Evolutionary conservation across 441 rosid genomes (phyloP).

Genomic region (Iberis amara): DNA sequence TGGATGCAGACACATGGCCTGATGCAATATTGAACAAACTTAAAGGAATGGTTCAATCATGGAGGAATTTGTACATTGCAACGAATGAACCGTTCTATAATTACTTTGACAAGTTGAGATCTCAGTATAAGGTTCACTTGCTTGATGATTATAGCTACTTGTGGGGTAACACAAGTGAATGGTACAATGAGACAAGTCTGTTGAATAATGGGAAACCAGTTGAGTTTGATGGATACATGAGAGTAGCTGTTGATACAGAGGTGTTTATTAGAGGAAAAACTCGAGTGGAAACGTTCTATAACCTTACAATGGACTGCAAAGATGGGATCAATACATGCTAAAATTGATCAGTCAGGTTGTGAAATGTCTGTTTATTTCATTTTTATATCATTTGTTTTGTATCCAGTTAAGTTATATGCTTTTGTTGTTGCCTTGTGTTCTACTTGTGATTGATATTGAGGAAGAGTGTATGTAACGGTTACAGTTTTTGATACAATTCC

Average conservation of each 20-base stretch:
- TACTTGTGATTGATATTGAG: conserved; percentile 8
- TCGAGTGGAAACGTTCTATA: conserved; percentile 78
- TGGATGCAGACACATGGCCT: conserved; percentile 82
- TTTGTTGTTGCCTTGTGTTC: conserved; percentile 21
- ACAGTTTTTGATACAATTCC: neutral
- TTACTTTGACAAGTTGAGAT: conserved; percentile 81
- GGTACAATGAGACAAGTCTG: conserved; percentile 74
- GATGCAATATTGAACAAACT: conserved; percentile 61
- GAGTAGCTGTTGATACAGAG: conserved; percentile 95
- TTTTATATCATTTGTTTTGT: conserved; percentile 13
- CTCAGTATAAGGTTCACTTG: conserved; percentile 80
- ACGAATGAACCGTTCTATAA: conserved; percentile 86
- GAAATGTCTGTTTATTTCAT: conserved; percentile 19
- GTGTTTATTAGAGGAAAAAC: conserved; percentile 75
- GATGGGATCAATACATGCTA: conserved; percentile 89
- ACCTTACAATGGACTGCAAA: conserved; percentile 86
- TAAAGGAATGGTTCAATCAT: conserved; percentile 47
- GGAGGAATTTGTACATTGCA: conserved; percentile 80
- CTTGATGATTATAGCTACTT: conserved; percentile 74
- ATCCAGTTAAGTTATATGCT: neutral
- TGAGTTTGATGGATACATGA: conserved; percentile 92
- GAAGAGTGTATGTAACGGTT: conserved; percentile 18
- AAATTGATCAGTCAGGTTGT: conserved; percentile 22
- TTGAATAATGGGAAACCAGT: conserved; percentile 67
- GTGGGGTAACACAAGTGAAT: conserved; percentile 80